Percentiles rank a stretch among this genome's conserved stretches.
Evolutionary conservation across 2,329 filamentous ascomycete species (phyloP).

Genomic region (Eurotiales sp.): DNA sequence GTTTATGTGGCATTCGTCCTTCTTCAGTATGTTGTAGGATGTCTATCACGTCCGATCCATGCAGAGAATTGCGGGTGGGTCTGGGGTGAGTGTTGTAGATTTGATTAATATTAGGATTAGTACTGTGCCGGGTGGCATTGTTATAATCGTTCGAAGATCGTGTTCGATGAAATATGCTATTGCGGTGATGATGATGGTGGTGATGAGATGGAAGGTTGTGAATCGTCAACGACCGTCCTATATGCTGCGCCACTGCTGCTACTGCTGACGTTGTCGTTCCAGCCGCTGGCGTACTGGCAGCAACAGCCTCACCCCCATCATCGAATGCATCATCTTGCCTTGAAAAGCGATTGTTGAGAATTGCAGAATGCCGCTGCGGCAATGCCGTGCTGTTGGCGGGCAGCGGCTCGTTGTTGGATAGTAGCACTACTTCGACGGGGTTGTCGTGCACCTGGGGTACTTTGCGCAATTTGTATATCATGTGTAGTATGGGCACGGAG

Average conservation of each 20-base stretch:
- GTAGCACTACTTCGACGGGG: constrained; percentile 29
- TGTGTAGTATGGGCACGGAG: constrained; percentile 34
- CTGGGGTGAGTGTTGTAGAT: neutral
- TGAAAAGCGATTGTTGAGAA: constrained; percentile 36
- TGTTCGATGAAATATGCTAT: neutral
- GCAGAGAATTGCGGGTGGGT: neutral
- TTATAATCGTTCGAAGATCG: neutral
- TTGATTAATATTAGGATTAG: constrained; percentile 1
- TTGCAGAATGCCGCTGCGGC: constrained; percentile 25
- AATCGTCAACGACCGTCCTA: neutral
- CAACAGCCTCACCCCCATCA: neutral
- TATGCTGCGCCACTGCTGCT: neutral
- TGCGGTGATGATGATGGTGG: neutral
- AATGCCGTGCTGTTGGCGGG: constrained; percentile 32
- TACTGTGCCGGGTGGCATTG: neutral
- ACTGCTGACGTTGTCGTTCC: neutral
- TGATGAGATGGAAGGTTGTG: neutral
- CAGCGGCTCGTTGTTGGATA: constrained; percentile 33
- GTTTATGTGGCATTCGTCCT: neutral
- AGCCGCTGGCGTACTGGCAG: neutral
- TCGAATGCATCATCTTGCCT: constrained; percentile 15
- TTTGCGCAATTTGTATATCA: constrained; percentile 28
- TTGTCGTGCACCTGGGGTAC: constrained; percentile 31
- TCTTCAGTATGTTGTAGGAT: constrained; percentile 17
- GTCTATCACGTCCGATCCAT: constrained; percentile 11